These are phyloP conservation scores for Middelhovenomyces tepae DNA, from an alignment of 805 yeast species.

Conservation along the genomic window DNA sequence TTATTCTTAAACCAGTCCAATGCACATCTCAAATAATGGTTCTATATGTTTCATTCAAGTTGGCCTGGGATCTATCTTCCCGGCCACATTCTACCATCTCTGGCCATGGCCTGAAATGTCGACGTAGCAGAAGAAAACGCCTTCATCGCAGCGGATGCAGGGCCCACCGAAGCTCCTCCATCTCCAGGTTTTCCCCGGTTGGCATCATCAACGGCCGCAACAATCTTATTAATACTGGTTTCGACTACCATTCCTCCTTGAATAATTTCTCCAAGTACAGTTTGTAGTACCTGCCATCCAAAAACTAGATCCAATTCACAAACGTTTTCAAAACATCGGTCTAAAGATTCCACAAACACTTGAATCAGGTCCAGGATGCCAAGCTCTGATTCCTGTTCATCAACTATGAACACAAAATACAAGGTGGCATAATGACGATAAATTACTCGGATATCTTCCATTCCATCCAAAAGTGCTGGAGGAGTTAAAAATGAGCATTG, in stretches of 20 bases:
- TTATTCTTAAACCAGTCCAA: too few relatives aligned
- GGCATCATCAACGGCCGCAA: constrained; percentile 42
- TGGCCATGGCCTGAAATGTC: constrained; percentile 19
- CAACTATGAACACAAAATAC: constrained; percentile 93
- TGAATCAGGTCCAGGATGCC: constrained; percentile 94
- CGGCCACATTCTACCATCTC: constrained; percentile 19
- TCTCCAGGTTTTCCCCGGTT: constrained; percentile 18
- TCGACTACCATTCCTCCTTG: constrained; percentile 99
- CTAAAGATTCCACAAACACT: constrained; percentile 91
- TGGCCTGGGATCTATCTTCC: constrained; percentile 7
- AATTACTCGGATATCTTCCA: constrained; percentile 72
- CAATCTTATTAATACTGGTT: constrained; percentile 74
- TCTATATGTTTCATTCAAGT: too few relatives aligned
- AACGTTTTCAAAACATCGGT: constrained; percentile 86
- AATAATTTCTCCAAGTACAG: constrained; percentile 75
- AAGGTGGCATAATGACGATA: constrained; percentile 92
- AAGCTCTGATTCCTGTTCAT: constrained; percentile 88
- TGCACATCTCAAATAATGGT: too few relatives aligned
- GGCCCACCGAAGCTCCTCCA: constrained; percentile 13
- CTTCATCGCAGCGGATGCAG: constrained; percentile 17
- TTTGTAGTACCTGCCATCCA: constrained; percentile 95
- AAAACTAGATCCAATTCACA: constrained; percentile 95
- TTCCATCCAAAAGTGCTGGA: constrained; percentile 61
- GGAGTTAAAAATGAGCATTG: constrained; percentile 89
- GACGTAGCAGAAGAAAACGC: constrained; percentile 21